Evolutionary conservation across 192 early-diverging fungal genomes (phyloP).

Genomic region (Gorgonomyces haynaldii): DNA sequence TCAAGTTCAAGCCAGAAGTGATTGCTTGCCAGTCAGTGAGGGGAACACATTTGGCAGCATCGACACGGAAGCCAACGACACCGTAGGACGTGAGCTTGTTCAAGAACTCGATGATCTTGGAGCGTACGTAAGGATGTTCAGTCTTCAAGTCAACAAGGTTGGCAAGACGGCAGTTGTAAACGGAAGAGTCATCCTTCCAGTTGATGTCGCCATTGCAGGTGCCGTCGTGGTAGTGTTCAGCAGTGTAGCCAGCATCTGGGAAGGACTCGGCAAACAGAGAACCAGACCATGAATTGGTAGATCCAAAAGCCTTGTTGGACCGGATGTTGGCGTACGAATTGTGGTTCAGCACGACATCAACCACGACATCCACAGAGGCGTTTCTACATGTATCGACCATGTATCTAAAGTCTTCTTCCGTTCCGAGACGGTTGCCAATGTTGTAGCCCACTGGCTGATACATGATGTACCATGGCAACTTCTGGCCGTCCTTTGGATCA

Average conservation of each 20-base stretch:
- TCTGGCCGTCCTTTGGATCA: background rate
- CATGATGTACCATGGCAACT: slow-evolving; percentile 7
- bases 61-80: slow-evolving; percentile 4
- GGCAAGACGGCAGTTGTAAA: slow-evolving; percentile 5
- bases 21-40: background rate
- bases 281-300: background rate
- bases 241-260: slow-evolving; percentile 2
- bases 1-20: slow-evolving; percentile 1
- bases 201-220: slow-evolving; percentile 5
- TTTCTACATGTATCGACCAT: slow-evolving; percentile 7
- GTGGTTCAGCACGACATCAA: slow-evolving; percentile 8
- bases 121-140: slow-evolving; percentile 7
- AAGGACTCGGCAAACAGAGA: background rate
- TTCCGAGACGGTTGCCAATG: slow-evolving; percentile 10
- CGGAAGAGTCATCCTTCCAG: background rate
- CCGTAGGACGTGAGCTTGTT: background rate
- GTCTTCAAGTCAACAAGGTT: slow-evolving; percentile 5
- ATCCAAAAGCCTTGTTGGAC: background rate
- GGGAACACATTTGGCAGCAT: slow-evolving; percentile 6
- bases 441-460: slow-evolving; percentile 10
- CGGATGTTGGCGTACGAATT: background rate
- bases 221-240: slow-evolving; percentile 5
- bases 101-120: slow-evolving; percentile 1
- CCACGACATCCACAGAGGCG: slow-evolving; percentile 7
- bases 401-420: slow-evolving; percentile 1